Evolutionary conservation across 768 basidiomycete genomes (phyloP).

Genomic region (Pleurotus pulmonarius): DNA sequence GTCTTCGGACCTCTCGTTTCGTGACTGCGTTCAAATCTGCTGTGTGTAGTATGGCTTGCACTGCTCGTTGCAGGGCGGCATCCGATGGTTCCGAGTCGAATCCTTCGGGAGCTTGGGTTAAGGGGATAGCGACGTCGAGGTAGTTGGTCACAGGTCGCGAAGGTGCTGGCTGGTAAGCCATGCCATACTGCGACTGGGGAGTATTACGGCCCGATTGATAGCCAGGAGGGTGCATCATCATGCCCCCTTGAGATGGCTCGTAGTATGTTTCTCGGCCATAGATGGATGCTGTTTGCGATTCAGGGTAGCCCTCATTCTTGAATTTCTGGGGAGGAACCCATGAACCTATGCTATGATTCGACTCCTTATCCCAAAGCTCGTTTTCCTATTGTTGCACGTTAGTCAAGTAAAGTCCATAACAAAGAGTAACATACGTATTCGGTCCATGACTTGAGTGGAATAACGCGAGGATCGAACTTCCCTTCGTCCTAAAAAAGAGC

Average conservation of each 20-base stretch:
- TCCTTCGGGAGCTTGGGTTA: constrained; percentile 48
- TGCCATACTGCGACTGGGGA: constrained; percentile 46
- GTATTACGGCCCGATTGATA: constrained; percentile 80
- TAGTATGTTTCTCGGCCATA: constrained; percentile 89
- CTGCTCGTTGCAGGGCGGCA: constrained; percentile 67
- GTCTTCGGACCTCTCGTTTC: constrained; percentile 84
- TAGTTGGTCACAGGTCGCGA: constrained; percentile 76
- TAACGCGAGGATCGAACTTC: constrained; percentile 90
- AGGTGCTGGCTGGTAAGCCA: constrained; percentile 57
- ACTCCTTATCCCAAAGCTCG: constrained; percentile 96
- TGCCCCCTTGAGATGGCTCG: constrained; percentile 75
- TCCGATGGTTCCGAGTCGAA: constrained; percentile 58
- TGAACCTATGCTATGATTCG: constrained; percentile 91
- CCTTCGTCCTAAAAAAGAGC: constrained; percentile 76
- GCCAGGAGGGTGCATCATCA: constrained; percentile 56
- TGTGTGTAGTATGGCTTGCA: constrained; percentile 65
- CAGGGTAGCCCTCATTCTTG: constrained; percentile 71
- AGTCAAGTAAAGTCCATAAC: constrained; percentile 2
- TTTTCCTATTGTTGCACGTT: constrained; percentile 57
- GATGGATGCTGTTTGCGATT: constrained; percentile 74
- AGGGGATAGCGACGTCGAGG: constrained; percentile 66
- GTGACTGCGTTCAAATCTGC: constrained; percentile 90
- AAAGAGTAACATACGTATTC: constrained; percentile 67
- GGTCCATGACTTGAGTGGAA: constrained; percentile 95
- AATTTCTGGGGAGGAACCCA: constrained; percentile 80